Evolutionary conservation across 73 alveolate genomes (phyloP), one percentile per base, ranked within the genome.

Genomic region (Halteria grandinella): DNA sequence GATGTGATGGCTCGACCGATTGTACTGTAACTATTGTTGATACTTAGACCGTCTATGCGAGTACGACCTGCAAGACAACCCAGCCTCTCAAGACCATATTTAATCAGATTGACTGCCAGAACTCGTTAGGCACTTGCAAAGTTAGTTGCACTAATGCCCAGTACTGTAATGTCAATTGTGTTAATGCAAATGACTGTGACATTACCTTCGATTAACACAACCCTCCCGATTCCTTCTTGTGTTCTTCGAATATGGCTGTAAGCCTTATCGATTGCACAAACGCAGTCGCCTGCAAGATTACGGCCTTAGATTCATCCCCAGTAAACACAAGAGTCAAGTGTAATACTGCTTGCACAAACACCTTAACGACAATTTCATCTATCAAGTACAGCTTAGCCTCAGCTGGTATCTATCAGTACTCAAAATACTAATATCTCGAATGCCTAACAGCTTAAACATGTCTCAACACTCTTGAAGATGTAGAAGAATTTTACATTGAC

Each of bases 261-360:
- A 60, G 40, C 43, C 43, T 21, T 60, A 31, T 60, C 2, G 77
- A 60, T 40, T 60, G 77, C 59, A 11, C 77, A 1, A n/a, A 31
- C 11, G 5, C 77, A 36, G 20, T 10, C 24, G 12, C 77, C 5
- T 24, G 3, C 20, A 40, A 59, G 15, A 37, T 43, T 25, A 60
- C 18, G 24, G 24, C 58, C 10, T 21, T 37, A 11, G 7, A 4
- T 7, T 17, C 21, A 3, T 21, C 58, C 7, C 77, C 57, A 10
- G 37, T 60, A n/a, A 20, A 36, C 58, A n/a, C n/a, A n/a, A 8
- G 7, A 10, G 58, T 60, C 10, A 23, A 15, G n/a, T 60, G 77
- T 23, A 59, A 60, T 23, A 29, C 14, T 32, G 23, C 7, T 32
- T 57, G 73, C 21, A 5, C 73, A 2, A 25, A 25, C 5, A 14